Evolutionary conservation across 768 basidiomycete genomes (phyloP), one percentile per base, ranked within the genome.

Genomic region (Pulveroboletus sp.): DNA sequence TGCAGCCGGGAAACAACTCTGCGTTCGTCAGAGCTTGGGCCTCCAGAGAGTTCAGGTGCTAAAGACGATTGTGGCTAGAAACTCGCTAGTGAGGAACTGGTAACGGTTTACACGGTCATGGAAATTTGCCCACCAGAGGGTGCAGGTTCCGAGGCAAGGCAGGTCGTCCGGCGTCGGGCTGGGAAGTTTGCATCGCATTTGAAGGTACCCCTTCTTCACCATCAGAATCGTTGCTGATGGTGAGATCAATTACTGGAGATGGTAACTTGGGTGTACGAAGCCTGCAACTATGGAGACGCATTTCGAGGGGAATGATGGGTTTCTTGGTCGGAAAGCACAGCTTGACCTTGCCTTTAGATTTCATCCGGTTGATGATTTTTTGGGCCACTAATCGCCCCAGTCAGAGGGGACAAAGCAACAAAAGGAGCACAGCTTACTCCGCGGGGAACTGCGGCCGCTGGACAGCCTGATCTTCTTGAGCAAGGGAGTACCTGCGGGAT

Each of bases 301-400:
- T 49, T 40, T 44, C 32, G 6, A 58, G 58, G 17, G 64, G 45
- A 50, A 9, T 27, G 16, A 49, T 50, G 33, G 56, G 44, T 40
- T 52, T 56, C 42, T 53, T 60, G 29, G 45, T 27, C 10, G 53
- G 60, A 13, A 55, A 47, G 43, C 21, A 47, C 6, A 60, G 42
- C 42, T 61, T 58, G 4, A 65, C 56, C 42, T 52, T 66, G 27
- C 61, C 62, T 24, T 61, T 65, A 11, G 60, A 67, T 36, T 48
- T 57, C 60, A 65, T 63, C 40, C 44, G 47, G 7, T 47, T 55
- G 27, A 64, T 65, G n/a, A 63, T 47, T 25, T 47, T 58, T 19
- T 54, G 58, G 12, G 64, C 60, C 63, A 65, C 63, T 65, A 21
- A 45, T 23, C 39, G 35, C 34, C 14, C 2, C 37, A 33, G 36